Base-by-base conservation (phyloP, 75 land plant species). In the Adiantum capillusveneris region DNA sequence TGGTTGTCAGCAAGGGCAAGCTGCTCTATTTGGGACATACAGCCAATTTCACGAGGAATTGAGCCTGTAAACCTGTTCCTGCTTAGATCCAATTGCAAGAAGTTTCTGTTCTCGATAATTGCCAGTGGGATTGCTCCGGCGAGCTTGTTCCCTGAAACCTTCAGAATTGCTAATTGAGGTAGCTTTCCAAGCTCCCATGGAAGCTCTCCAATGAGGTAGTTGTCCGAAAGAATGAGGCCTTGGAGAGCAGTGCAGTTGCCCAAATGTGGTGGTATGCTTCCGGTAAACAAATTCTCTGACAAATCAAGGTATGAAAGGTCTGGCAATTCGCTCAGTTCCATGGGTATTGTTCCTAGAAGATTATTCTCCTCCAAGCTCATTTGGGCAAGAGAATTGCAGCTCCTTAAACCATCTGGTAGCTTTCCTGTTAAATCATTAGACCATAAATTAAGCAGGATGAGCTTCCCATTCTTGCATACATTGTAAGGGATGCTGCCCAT, bases 81-180 rank as follows among this genome's bases (percentile, higher is more conserved):
- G 58, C 88, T 84, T 41, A 84, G 66, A 69, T 84, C 88, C 29
- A 84, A 74, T 0, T 79, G 65, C 62, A 76, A 82, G 30, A 84
- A 81, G 50, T 54, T 69, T 50, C n/a, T 71, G 63, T 81, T 78
- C 19, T 69, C 65, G 14, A 69, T 46, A 27, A 86, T 63, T 25
- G 76, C 71, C n/a, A 58, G 65, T 39, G 94, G 88, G 44, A 91
- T 74, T 31, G 24, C 31, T 17, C 94, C 94, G 17, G 68, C 63
- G 56, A 91, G 62, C 22, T 36, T 24, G 59, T 86, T 86, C 7
- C 70, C 77, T 11, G 86, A 86, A 25, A 80, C 25, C 58, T 86
- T 86, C 17, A 86, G 75, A 18, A 64, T 68, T 46, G 60, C 87
- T 44, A 86, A 63, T 28, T 73, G 53, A 16, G 73, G 66, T 9